Conservation (phyloP, 2,329 filamentous ascomycete genomes). For the Colletotrichum australisinense region DNA sequence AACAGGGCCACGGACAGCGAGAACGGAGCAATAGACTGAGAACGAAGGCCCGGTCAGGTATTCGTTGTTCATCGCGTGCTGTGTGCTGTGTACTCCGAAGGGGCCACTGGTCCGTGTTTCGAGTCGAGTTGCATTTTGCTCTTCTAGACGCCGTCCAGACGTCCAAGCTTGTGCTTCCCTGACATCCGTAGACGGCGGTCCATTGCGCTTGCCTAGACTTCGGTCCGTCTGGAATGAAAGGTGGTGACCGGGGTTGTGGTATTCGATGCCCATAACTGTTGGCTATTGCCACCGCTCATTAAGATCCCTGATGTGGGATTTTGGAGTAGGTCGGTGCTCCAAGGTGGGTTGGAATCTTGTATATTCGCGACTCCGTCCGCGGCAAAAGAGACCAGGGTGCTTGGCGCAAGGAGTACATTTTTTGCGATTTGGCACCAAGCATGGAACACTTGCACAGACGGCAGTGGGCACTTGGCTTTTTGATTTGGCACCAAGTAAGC, state of each 20-base stretch:
- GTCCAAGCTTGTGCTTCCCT: constrained; percentile 2
- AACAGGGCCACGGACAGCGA: not conserved
- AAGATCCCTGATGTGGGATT: not conserved
- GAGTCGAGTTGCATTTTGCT: constrained; percentile 12
- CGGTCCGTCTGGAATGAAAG: not conserved
- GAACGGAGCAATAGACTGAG: not conserved
- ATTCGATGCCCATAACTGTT: not conserved
- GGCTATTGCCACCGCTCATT: not conserved
- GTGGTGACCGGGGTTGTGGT: not conserved
- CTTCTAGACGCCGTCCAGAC: constrained; percentile 21
- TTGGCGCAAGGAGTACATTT: constrained; percentile 14
- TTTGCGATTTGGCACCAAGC: constrained; percentile 11
- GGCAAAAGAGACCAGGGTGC: constrained; percentile 15
- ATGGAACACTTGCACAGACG: not conserved
- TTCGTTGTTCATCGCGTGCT: not conserved
- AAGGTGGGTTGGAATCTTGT: constrained; percentile 15
- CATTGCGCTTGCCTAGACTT: not conserved
- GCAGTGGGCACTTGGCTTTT: constrained; percentile 14
- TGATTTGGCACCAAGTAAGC: constrained; percentile 12
- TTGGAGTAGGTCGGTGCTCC: constrained; percentile 19
- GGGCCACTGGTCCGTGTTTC: constrained; percentile 29
- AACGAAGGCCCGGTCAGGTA: not conserved
- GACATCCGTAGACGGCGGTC: not conserved
- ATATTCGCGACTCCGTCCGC: constrained; percentile 31
- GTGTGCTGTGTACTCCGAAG: not conserved